Percentiles rank a stretch among this genome's conserved stretches.
phyloP scores from a whole-genome alignment of 345 rosid genomes.

The Populus euphratica region DNA sequence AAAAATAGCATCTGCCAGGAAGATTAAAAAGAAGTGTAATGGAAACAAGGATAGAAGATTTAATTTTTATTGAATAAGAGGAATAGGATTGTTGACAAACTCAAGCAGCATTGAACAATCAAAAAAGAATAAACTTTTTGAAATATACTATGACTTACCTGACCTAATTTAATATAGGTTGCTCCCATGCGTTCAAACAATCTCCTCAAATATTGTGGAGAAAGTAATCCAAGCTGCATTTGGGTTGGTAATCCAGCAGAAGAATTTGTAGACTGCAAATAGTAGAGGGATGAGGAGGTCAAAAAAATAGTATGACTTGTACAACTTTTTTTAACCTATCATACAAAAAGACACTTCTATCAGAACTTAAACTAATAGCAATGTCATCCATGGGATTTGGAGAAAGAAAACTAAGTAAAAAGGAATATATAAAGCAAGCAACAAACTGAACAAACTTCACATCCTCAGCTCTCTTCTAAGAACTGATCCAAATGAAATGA shows the following conservation, averaged over 20 bases:
- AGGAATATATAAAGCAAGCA: background rate
- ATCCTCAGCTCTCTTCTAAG: no score
- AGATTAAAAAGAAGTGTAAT: background rate
- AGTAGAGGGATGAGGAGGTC: background rate
- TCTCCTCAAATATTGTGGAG: slow-evolving; percentile 83
- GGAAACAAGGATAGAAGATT: background rate
- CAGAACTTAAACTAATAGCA: no score
- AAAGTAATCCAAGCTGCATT: slow-evolving; percentile 76
- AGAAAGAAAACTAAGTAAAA: background rate
- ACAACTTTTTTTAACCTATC: no score
- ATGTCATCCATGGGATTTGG: no score
- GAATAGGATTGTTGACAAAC: background rate
- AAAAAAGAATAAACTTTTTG: background rate
- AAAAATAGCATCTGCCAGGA: background rate
- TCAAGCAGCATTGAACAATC: no score
- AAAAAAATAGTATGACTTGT: background rate
- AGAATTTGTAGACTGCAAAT: slow-evolving; percentile 56
- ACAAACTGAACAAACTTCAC: no score
- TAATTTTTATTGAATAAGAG: background rate
- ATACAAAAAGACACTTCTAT: no score
- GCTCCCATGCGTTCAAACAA: slow-evolving; percentile 98
- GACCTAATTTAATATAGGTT: slow-evolving; percentile 91
- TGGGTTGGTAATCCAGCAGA: slow-evolving; percentile 59
- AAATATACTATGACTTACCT: slow-evolving; percentile 42
- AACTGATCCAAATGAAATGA: no score